Base-by-base conservation (phyloP, 345 rosid species). In the Punica granatum region DNA sequence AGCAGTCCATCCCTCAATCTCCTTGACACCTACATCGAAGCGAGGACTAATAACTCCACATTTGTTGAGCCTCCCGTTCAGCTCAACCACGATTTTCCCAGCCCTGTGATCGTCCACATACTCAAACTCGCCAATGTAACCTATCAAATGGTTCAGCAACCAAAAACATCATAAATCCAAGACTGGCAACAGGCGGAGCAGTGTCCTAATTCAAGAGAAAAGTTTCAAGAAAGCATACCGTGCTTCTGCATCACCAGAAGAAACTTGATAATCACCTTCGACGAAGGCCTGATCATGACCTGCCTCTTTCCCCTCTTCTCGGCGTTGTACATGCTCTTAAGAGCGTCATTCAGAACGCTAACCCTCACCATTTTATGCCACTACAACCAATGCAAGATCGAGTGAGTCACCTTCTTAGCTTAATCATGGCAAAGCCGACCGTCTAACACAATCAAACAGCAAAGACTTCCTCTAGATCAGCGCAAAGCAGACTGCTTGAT, bases 21-120 rank as follows among this genome's bases (percentile, higher is more conserved):
- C 82, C 69, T 81, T 81, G 34, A 78, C 82, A 14, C 85, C 80
- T 0, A 78, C 46, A 72, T 81, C 85, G 64, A 78, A 81, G 42
- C 82, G 80, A n/a, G 85, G 85, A 72, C 85, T 82, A 63, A 82
- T 82, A 31, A 82, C 85, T 2, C 85, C 85, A 36, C 85, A 82
- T 56, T 82, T 82, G 74, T 82, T 82, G 51, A 82, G 65, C 70
- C 85, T 70, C 60, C 85, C 85, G 10, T 82, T 82, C 72, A 82
- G 67, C 67, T 82, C 83, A 34, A 77, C 86, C 51, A 79, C 83
- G 33, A 82, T 79, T 41, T 82, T 79, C 7, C 86, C 86, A 74
- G 81, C 8, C 64, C 83, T 77, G 73, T 82, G 86, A 30, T 82
- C 86, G 7, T 82, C 86, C 11, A 82, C 83, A 30, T 79, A 79